Evolutionary conservation across 768 basidiomycete species (phyloP).

Genomic region (Gloeostereum incarnatum): DNA sequence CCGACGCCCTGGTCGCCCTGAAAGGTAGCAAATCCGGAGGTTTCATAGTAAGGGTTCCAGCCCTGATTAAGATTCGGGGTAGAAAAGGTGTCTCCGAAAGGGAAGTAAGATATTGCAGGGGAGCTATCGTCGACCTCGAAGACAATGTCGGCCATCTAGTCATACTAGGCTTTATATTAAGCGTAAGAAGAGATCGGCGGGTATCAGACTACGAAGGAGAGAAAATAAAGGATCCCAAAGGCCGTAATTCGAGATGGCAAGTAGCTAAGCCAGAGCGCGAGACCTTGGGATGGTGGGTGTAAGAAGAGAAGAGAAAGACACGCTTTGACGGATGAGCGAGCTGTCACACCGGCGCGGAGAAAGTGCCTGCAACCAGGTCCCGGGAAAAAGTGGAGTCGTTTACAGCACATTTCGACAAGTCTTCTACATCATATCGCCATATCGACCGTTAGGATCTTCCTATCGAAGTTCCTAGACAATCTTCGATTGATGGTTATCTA

Average conservation of each 20-base stretch:
- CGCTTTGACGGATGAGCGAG: neutral
- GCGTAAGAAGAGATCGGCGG: neutral
- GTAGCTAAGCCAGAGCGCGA: neutral
- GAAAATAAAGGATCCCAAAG: too few relatives aligned
- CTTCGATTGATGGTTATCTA: too few relatives aligned
- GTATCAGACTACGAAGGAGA: neutral
- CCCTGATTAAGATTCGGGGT: slow-evolving; percentile 40
- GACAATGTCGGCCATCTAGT: slow-evolving; percentile 23
- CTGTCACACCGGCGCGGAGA: neutral
- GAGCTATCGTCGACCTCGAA: slow-evolving; percentile 60
- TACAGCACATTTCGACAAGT: neutral
- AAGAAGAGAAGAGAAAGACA: neutral
- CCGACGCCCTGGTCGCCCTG: slow-evolving; percentile 42
- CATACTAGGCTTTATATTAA: slow-evolving; percentile 7
- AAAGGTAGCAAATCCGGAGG: slow-evolving; percentile 34
- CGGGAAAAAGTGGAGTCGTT: neutral
- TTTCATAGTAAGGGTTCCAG: slow-evolving; percentile 59
- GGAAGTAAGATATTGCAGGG: slow-evolving; percentile 50
- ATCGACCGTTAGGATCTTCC: too few relatives aligned
- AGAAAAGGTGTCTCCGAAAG: slow-evolving; percentile 47
- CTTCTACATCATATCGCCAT: too few relatives aligned
- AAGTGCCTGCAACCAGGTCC: neutral
- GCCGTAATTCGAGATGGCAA: neutral
- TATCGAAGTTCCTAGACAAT: too few relatives aligned
- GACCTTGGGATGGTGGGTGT: neutral